A percentile compares a stretch with the other conserved stretches of the same genome.
These are phyloP conservation scores for Chlorophyllum brunneum DNA, from an alignment of 768 basidiomycete genomes.

Conservation along the genomic window DNA sequence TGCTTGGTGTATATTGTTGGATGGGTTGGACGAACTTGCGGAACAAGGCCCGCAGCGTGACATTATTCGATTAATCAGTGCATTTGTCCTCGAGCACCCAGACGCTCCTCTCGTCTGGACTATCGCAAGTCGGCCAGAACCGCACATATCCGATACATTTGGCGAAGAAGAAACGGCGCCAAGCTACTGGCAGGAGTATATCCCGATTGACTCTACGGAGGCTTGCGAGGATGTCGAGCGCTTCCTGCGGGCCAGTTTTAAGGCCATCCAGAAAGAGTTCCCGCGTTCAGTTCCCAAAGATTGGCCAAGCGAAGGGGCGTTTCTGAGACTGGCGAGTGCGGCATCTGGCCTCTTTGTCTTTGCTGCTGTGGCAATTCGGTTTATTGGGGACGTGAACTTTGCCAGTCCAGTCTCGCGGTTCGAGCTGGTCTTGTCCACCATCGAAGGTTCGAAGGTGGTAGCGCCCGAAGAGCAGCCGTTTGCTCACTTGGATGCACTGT, in stretches of 20 bases:
- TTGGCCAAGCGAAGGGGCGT: background rate
- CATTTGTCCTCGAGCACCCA: background rate
- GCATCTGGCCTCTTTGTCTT: background rate
- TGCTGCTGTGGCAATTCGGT: background rate
- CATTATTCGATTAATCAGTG: background rate
- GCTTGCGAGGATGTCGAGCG: background rate
- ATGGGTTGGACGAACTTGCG: background rate
- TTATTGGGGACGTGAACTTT: background rate
- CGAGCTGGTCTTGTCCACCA: background rate
- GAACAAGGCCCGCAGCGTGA: background rate
- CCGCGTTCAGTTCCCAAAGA: background rate
- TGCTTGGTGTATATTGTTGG: background rate
- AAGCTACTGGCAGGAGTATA: background rate
- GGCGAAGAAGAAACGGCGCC: background rate
- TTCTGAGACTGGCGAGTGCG: background rate
- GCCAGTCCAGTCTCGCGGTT: background rate
- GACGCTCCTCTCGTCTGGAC: background rate
- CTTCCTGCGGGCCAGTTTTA: background rate
- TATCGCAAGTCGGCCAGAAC: background rate
- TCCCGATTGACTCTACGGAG: background rate
- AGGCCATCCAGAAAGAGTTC: background rate
- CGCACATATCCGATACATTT: background rate
- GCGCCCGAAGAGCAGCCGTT: background rate
- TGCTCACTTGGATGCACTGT: background rate
- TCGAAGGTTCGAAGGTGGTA: background rate